Percentiles rank a stretch among this genome's conserved stretches.
Evolutionary conservation across 108 stramenopile genomes (phyloP).

Genomic region (Nitzschia sp.): DNA sequence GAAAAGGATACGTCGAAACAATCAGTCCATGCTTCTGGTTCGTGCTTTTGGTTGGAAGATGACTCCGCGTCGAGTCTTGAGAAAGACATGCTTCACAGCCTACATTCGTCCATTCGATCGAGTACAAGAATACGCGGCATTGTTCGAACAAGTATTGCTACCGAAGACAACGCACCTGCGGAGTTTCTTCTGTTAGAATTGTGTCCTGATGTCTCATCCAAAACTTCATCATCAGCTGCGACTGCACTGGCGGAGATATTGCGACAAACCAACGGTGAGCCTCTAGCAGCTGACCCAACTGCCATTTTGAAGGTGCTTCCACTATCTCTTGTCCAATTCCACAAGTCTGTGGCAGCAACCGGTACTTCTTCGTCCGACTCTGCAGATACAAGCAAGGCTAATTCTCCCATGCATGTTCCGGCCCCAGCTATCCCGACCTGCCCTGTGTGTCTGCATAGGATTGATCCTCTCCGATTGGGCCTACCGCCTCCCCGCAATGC

Average conservation of each 20-base stretch:
- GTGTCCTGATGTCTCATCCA: background rate
- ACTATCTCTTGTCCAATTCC: constrained; percentile 44
- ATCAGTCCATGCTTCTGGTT: constrained; percentile 23
- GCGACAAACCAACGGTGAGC: constrained; percentile 39
- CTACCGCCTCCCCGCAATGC: constrained; percentile 51
- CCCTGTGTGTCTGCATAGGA: constrained; percentile 79
- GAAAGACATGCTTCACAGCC: constrained; percentile 22
- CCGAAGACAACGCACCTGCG: constrained; percentile 32
- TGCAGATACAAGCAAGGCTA: background rate
- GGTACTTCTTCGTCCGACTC: background rate
- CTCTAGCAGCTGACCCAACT: constrained; percentile 36
- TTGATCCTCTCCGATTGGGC: constrained; percentile 66
- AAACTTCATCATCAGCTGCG: background rate
- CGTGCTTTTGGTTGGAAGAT: constrained; percentile 34
- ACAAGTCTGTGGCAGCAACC: background rate
- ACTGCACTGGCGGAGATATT: constrained; percentile 20
- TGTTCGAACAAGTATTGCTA: constrained; percentile 25
- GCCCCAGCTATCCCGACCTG: constrained; percentile 57
- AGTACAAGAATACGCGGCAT: constrained; percentile 28
- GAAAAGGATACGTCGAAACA: constrained; percentile 23
- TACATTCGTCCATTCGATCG: constrained; percentile 18
- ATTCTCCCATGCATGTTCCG: background rate
- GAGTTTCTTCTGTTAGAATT: constrained; percentile 48
- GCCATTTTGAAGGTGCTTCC: constrained; percentile 61
- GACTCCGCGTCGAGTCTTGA: constrained; percentile 9